Evolutionary conservation across 192 early-diverging fungal species (phyloP).

Genomic region (Chytriomyces sp.): DNA sequence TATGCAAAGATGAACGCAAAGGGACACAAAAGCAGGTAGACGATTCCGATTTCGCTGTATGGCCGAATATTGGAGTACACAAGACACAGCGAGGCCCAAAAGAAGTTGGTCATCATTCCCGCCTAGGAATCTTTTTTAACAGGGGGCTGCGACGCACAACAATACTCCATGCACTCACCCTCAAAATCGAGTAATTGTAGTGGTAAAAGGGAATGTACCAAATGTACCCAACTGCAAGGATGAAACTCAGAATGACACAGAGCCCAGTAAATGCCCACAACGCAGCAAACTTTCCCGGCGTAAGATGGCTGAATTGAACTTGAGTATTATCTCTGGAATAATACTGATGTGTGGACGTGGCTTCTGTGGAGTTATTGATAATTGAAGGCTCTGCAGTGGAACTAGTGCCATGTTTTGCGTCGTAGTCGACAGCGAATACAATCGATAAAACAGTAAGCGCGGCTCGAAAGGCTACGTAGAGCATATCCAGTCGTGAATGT

Average conservation of each 20-base stretch:
- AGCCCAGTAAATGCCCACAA: slow-evolving; percentile 22
- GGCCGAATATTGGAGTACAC: slow-evolving; percentile 46
- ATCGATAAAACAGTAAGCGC: slow-evolving; percentile 43
- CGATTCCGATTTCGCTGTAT: slow-evolving; percentile 50
- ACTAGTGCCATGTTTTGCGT: too few relatives aligned
- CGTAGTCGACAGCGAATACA: neutral
- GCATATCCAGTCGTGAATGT: slow-evolving; percentile 47
- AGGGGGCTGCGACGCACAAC: neutral
- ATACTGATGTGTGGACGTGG: too few relatives aligned
- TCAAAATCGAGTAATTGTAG: slow-evolving; percentile 42
- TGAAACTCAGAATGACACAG: slow-evolving; percentile 23
- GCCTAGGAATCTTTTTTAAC: slow-evolving; percentile 26
- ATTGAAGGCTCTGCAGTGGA: too few relatives aligned
- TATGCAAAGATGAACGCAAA: slow-evolving; percentile 29
- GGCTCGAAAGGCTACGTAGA: slow-evolving; percentile 45
- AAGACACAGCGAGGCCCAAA: slow-evolving; percentile 48
- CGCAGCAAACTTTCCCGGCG: neutral
- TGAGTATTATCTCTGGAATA: too few relatives aligned
- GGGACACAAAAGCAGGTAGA: slow-evolving; percentile 41
- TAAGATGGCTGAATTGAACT: too few relatives aligned
- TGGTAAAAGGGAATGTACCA: slow-evolving; percentile 57
- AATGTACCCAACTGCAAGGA: slow-evolving; percentile 25
- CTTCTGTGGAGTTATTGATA: too few relatives aligned
- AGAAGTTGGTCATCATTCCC: slow-evolving; percentile 47
- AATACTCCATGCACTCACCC: slow-evolving; percentile 6